These are phyloP conservation scores for Dactylis glomerata DNA, from an alignment of 176 grass and related monocot genomes.

Conservation along the genomic window DNA sequence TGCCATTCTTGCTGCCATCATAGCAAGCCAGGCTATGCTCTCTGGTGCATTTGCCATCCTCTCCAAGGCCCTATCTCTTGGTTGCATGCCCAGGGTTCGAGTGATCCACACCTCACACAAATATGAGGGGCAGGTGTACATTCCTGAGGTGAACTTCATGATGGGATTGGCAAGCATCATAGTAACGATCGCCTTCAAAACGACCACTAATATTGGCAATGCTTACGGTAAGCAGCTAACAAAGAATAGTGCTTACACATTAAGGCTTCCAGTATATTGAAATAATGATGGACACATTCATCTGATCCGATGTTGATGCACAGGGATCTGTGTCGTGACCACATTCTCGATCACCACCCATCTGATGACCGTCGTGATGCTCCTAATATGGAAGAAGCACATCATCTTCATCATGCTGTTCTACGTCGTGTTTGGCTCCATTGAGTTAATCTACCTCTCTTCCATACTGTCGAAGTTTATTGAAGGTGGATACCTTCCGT, in stretches of 20 bases:
- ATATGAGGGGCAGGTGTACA: constrained; percentile 74
- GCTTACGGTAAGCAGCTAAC: constrained; percentile 49
- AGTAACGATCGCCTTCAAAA: constrained; percentile 57
- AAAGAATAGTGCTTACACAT: not conserved
- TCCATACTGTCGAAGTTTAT: constrained; percentile 65
- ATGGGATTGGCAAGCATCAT: constrained; percentile 60
- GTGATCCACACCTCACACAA: constrained; percentile 73
- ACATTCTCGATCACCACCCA: constrained; percentile 68
- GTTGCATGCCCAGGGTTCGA: constrained; percentile 68
- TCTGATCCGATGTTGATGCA: not conserved
- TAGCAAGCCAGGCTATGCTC: constrained; percentile 60
- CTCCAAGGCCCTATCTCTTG: constrained; percentile 69
- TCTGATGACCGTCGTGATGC: constrained; percentile 67
- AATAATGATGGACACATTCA: not conserved
- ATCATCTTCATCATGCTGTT: constrained; percentile 45
- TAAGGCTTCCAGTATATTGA: not conserved
- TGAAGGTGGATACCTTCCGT: constrained; percentile 59
- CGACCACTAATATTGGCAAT: constrained; percentile 54
- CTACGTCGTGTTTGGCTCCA: constrained; percentile 39
- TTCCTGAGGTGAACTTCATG: constrained; percentile 84
- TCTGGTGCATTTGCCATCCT: constrained; percentile 70
- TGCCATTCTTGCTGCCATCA: constrained; percentile 64
- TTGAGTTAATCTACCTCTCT: constrained; percentile 58
- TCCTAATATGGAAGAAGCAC: constrained; percentile 71
- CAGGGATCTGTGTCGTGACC: constrained; percentile 71